phyloP scores from a whole-genome alignment of 1,139 yeast species.

The Citeromyces hawaiiensis region DNA sequence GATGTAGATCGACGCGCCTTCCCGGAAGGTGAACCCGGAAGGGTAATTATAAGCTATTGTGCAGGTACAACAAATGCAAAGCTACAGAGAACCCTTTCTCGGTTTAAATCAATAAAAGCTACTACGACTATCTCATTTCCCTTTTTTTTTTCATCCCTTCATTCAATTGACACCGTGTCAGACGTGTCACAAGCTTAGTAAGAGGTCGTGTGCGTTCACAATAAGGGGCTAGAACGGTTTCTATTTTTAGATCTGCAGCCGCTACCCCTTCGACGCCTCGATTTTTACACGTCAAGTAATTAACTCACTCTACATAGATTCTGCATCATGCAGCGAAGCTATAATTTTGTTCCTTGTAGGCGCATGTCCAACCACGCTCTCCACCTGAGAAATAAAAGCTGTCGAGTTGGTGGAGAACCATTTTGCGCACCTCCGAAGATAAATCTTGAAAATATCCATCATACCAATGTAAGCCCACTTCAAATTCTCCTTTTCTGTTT shows the following conservation, averaged over 20 bases:
- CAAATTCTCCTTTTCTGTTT: slow-evolving; percentile 2
- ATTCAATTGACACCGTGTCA: no score
- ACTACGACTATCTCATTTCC: no score
- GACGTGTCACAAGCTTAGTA: no score
- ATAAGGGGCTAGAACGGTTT: no score
- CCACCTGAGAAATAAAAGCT: background rate
- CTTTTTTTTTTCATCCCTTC: no score
- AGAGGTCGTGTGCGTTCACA: no score
- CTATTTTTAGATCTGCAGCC: no score
- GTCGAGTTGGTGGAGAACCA: background rate
- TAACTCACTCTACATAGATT: background rate
- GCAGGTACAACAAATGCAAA: no score
- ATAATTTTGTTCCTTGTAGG: background rate
- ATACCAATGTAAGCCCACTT: slow-evolving; percentile 5
- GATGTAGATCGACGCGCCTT: slow-evolving; percentile 1
- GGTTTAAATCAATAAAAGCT: no score
- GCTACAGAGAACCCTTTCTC: no score
- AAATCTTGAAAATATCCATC: slow-evolving; percentile 9
- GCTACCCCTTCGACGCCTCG: background rate
- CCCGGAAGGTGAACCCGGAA: no score
- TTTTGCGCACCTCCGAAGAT: background rate
- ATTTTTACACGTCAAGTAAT: background rate
- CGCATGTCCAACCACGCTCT: background rate
- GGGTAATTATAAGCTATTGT: no score
- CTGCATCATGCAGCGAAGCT: slow-evolving; percentile 1